Evolutionary conservation across 2,329 filamentous ascomycete species (phyloP).

Genomic region (Zymoseptoria crescenta): DNA sequence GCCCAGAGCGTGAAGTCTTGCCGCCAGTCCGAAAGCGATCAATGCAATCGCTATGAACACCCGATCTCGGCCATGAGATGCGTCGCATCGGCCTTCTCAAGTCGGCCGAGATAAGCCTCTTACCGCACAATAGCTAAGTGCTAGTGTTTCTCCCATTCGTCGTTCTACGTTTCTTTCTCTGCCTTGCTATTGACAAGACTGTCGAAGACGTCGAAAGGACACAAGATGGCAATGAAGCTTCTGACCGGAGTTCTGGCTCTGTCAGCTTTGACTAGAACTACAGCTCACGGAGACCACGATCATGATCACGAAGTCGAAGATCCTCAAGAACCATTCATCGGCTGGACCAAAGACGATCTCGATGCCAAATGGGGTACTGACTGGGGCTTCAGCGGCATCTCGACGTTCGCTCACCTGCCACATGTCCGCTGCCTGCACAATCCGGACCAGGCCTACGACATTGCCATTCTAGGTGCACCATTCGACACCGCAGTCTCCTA

Average conservation of each 20-base stretch:
- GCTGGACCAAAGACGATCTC: conserved; percentile 22
- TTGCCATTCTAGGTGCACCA: conserved; percentile 43
- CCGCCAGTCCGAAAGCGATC: too few relatives aligned
- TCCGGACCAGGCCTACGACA: conserved; percentile 38
- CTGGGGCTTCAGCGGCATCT: conserved; percentile 30
- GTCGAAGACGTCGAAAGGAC: not conserved
- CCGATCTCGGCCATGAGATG: not conserved
- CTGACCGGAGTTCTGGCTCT: not conserved
- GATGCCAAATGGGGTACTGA: conserved; percentile 26
- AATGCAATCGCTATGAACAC: not conserved
- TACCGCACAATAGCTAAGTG: conserved; percentile 13
- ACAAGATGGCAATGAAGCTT: conserved; percentile 1
- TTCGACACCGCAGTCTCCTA: conserved; percentile 46
- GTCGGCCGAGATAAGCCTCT: not conserved
- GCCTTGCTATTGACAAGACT: not conserved
- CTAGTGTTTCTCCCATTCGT: conserved; percentile 9
- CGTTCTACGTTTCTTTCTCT: not conserved
- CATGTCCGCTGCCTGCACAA: conserved; percentile 43
- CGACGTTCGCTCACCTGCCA: conserved; percentile 38
- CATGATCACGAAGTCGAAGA: conserved; percentile 13
- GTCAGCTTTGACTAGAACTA: not conserved
- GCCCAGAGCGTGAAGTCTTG: too few relatives aligned
- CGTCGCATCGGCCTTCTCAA: conserved; percentile 1
- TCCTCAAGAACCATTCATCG: conserved; percentile 17
- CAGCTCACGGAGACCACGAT: conserved; percentile 11